A percentile compares a stretch with the other conserved stretches of the same genome.
These are phyloP conservation scores for Cardamine resedifolia DNA, from an alignment of 345 rosid genomes.

Conservation along the genomic window DNA sequence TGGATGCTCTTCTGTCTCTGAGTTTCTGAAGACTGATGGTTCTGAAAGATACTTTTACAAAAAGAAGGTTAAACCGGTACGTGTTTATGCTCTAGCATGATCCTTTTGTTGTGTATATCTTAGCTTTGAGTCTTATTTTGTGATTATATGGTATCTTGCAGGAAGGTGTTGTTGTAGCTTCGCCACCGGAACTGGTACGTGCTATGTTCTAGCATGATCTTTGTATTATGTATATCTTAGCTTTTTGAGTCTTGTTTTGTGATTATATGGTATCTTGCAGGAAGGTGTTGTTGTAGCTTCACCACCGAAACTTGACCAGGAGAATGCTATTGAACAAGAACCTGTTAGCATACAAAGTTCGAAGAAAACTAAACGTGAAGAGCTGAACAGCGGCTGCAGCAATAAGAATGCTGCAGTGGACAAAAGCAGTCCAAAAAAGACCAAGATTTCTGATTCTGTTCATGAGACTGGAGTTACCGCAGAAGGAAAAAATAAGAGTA, in stretches of 20 bases:
- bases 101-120: constrained; percentile 13
- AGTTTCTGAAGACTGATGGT: constrained; percentile 53
- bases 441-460: constrained; percentile 29
- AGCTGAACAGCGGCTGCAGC: constrained; percentile 25
- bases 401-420: constrained; percentile 31
- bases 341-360: neutral
- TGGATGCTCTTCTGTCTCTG: constrained; percentile 75
- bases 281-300: constrained; percentile 25
- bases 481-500: constrained; percentile 15
- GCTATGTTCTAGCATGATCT: no score
- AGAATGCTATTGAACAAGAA: constrained; percentile 50
- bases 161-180: constrained; percentile 22
- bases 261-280: neutral
- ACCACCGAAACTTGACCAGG: constrained; percentile 51
- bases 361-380: constrained; percentile 26
- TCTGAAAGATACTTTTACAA: constrained; percentile 36
- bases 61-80: constrained; percentile 33
- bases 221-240: no score
- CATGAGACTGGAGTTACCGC: constrained; percentile 8
- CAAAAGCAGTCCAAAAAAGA: constrained; percentile 24
- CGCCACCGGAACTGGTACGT: no score
- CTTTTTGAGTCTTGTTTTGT: neutral
- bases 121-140: neutral
- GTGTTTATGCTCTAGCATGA: constrained; percentile 36
- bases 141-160: constrained; percentile 34